These are phyloP conservation scores for Neohortaea acidophila DNA, from an alignment of 495 filamentous ascomycete species.

Conservation along the genomic window DNA sequence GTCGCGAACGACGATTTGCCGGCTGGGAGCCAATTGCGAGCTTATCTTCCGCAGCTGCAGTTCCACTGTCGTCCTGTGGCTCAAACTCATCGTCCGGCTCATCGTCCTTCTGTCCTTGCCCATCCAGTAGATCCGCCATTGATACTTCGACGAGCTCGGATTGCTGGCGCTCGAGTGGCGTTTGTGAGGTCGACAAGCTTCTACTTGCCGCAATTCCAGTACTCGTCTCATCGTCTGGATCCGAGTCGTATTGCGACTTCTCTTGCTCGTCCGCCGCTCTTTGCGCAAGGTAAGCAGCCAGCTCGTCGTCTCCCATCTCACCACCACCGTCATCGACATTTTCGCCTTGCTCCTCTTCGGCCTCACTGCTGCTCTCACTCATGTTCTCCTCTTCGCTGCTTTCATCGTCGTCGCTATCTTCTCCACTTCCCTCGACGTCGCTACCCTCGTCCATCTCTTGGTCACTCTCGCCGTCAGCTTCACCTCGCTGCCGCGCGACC, in stretches of 20 bases:
- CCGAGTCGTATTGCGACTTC: too few relatives aligned
- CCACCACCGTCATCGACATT: conserved; percentile 48
- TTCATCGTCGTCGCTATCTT: conserved; percentile 13
- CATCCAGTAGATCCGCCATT: not conserved
- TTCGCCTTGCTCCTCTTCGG: conserved; percentile 31
- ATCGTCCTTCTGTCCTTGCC: not conserved
- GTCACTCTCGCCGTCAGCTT: conserved; percentile 16
- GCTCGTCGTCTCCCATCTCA: conserved; percentile 10
- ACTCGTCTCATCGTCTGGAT: too few relatives aligned
- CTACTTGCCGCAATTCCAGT: too few relatives aligned
- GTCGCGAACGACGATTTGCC: not conserved
- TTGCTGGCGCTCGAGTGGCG: too few relatives aligned
- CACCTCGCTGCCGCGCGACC: conserved; percentile 14
- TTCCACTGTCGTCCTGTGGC: conserved; percentile 14
- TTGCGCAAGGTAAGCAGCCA: conserved; percentile 41
- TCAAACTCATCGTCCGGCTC: conserved; percentile 3
- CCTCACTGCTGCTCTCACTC: conserved; percentile 42
- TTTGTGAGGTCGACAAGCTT: too few relatives aligned
- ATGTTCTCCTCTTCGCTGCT: conserved; percentile 47
- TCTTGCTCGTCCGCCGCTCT: conserved; percentile 42
- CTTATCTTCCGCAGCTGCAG: conserved; percentile 1
- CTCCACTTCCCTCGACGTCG: conserved; percentile 20
- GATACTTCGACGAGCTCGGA: too few relatives aligned
- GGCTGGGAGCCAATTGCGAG: not conserved
- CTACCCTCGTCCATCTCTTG: conserved; percentile 31